Conservation (phyloP, 176 grass and related monocot species). For the Hyparrhenia diplandra region DNA sequence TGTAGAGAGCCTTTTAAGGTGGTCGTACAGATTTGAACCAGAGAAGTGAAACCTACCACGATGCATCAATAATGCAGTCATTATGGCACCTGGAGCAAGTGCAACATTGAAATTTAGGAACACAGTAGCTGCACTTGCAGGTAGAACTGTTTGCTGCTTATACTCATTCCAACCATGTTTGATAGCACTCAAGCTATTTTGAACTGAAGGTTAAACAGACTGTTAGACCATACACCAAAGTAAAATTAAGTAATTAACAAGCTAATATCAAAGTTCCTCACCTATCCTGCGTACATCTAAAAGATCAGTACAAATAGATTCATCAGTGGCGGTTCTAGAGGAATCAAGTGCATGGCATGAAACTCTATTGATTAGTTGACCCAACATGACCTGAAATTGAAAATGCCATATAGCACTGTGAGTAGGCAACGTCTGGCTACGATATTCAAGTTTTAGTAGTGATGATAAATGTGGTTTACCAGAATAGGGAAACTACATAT, state of each 20-base stretch:
- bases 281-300: conserved; percentile 75
- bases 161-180: conserved; percentile 94
- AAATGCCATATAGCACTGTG: conserved; percentile 36
- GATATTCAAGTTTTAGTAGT: conserved; percentile 14
- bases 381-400: conserved; percentile 85
- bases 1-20: not conserved
- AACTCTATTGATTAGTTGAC: conserved; percentile 81
- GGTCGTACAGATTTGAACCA: not conserved
- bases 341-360: conserved; percentile 74
- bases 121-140: conserved; percentile 88
- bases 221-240: conserved; percentile 29
- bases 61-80: conserved; percentile 93
- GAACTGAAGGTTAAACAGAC: conserved; percentile 52
- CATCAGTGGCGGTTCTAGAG: conserved; percentile 50
- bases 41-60: conserved; percentile 57
- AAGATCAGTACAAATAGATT: conserved; percentile 52
- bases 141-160: conserved; percentile 85
- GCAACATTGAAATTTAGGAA: conserved; percentile 93
- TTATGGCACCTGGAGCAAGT: conserved; percentile 91
- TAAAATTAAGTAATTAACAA: conserved; percentile 25
- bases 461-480: conserved; percentile 36
- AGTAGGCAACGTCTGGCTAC: not conserved
- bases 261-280: conserved; percentile 32
- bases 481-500: conserved; percentile 79
- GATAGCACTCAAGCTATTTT: conserved; percentile 72